A percentile compares a stretch with the other conserved stretches of the same genome.
These are phyloP conservation scores for Oryza longistaminata DNA, from an alignment of 176 grass and related monocot genomes.

Conservation along the genomic window DNA sequence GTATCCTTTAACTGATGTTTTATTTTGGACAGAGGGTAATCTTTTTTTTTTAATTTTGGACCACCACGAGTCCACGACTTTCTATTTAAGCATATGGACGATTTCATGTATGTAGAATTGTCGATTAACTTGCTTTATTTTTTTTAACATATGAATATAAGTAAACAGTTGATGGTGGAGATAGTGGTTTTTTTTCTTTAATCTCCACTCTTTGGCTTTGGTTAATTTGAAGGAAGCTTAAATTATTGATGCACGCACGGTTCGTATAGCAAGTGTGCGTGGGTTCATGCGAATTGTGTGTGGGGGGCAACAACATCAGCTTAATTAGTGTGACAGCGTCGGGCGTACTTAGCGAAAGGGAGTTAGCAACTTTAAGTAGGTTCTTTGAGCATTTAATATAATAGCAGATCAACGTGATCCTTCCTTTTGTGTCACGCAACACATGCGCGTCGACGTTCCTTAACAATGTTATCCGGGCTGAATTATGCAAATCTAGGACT, in stretches of 20 bases:
- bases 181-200: too few species aligned
- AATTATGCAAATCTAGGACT: background rate
- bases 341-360: background rate
- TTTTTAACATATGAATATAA: too few species aligned
- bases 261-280: background rate
- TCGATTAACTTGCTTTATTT: too few species aligned
- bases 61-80: fast-evolving
- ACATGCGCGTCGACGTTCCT: background rate
- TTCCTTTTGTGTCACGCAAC: background rate
- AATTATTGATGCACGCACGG: too few species aligned
- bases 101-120: too few species aligned
- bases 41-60: too few species aligned
- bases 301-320: background rate
- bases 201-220: too few species aligned
- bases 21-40: too few species aligned
- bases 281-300: background rate
- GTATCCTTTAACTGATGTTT: too few species aligned
- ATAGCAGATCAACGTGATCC: background rate
- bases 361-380: background rate
- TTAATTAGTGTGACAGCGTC: background rate
- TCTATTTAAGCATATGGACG: too few species aligned
- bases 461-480: background rate
- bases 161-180: too few species aligned
- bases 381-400: background rate
- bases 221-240: too few species aligned